A percentile compares a stretch with the other conserved stretches of the same genome.
phyloP scores from a whole-genome alignment of 768 basidiomycete genomes.

The Pluteus cervinus region DNA sequence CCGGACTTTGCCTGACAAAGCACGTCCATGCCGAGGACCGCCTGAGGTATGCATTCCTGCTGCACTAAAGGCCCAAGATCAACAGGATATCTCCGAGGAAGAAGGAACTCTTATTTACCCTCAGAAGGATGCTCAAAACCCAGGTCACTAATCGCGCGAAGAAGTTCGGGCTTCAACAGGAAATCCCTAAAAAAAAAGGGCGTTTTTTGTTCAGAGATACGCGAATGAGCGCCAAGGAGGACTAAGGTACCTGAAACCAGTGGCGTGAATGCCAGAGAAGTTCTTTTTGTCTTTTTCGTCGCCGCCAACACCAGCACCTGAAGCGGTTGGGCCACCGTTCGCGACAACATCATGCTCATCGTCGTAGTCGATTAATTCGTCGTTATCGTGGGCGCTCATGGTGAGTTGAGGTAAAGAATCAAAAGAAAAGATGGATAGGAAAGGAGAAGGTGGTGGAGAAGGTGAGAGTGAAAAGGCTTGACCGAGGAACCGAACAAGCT shows the following conservation, averaged over 20 bases:
- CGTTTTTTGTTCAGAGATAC: slow-evolving; percentile 8
- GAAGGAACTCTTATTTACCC: slow-evolving; percentile 47
- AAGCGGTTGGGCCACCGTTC: slow-evolving; percentile 46
- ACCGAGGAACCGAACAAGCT: slow-evolving; percentile 14
- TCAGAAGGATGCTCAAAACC: slow-evolving; percentile 99
- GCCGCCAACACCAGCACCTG: slow-evolving; percentile 43
- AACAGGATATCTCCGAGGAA: neutral
- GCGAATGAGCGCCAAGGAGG: slow-evolving; percentile 2
- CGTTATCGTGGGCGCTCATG: slow-evolving; percentile 84
- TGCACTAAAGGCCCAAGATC: slow-evolving; percentile 57
- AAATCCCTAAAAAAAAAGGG: slow-evolving; percentile 67
- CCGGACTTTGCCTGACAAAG: slow-evolving; percentile 99
- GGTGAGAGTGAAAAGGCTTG: slow-evolving; percentile 13
- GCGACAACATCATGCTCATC: slow-evolving; percentile 80
- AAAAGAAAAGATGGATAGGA: slow-evolving; percentile 22
- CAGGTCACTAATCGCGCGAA: slow-evolving; percentile 97
- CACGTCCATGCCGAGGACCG: slow-evolving; percentile 98
- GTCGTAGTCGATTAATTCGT: slow-evolving; percentile 93
- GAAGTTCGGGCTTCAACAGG: slow-evolving; percentile 92
- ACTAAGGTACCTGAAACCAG: slow-evolving; percentile 82
- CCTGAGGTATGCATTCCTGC: slow-evolving; percentile 99
- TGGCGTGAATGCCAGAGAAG: slow-evolving; percentile 99
- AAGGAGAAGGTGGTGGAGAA: slow-evolving; percentile 12
- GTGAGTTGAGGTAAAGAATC: slow-evolving; percentile 17
- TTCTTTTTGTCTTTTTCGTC: slow-evolving; percentile 93